Percentiles rank a stretch among this genome's conserved stretches.
Evolutionary conservation across 108 stramenopile species (phyloP).

Genomic region (Fragilariopsis cylindrus): DNA sequence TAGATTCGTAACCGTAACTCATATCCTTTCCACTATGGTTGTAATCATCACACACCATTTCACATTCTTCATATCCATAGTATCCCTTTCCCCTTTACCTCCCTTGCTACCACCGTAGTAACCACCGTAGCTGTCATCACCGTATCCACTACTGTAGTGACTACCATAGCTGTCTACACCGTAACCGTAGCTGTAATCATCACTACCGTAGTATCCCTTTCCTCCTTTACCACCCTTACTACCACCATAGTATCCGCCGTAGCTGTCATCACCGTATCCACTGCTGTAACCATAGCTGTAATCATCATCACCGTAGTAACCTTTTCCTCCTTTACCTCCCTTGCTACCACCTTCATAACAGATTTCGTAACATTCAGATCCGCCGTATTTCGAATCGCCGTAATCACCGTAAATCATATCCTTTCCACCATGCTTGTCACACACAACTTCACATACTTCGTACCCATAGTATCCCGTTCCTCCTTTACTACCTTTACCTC

Average conservation of each 20-base stretch:
- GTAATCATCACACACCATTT: neutral
- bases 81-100: neutral
- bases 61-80: slow-evolving; percentile 3
- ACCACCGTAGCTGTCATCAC: neutral
- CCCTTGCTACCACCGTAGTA: neutral
- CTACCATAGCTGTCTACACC: neutral
- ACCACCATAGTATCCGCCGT: neutral
- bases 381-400: neutral
- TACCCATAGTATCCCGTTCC: neutral
- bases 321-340: slow-evolving; percentile 4
- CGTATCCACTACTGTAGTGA: neutral
- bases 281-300: neutral
- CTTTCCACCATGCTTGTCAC: neutral
- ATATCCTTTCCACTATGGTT: neutral
- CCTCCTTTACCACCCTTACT: neutral
- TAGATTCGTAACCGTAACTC: neutral
- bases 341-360: neutral
- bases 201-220: neutral
- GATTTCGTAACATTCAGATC: neutral
- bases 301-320: slow-evolving; percentile 1
- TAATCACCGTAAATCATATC: neutral
- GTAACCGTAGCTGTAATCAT: neutral
- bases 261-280: neutral
- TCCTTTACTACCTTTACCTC: neutral
- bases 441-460: neutral